These are phyloP conservation scores for Syzygium aromaticum DNA, from an alignment of 345 rosid genomes.

Conservation along the genomic window DNA sequence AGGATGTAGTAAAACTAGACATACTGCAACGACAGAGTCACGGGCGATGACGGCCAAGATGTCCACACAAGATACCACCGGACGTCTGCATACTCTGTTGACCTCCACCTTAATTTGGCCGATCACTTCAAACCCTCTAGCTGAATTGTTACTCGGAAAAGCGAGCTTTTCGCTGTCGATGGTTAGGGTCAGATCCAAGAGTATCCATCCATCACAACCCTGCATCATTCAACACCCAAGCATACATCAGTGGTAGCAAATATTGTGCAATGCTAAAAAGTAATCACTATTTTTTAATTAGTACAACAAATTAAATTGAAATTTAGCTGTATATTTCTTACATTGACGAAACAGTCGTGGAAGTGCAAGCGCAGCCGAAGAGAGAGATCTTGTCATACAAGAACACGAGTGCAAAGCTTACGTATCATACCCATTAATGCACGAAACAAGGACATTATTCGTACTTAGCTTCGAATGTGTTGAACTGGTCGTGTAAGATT, in stretches of 20 bases:
- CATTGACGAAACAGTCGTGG: too few relatives aligned
- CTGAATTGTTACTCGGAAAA: conserved; percentile 21
- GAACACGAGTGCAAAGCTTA: neutral
- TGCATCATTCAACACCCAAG: neutral
- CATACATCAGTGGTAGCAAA: neutral
- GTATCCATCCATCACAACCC: conserved; percentile 75
- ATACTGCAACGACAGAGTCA: conserved; percentile 43
- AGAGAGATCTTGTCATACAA: neutral
- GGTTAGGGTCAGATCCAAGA: conserved; percentile 40
- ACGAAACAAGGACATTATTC: neutral
- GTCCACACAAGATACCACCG: conserved; percentile 60
- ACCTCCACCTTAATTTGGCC: conserved; percentile 44
- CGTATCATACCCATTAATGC: neutral
- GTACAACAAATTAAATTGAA: neutral
- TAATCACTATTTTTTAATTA: neutral
- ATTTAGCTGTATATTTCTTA: neutral
- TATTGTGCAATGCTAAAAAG: neutral
- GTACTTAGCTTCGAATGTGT: neutral
- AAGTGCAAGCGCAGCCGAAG: too few relatives aligned
- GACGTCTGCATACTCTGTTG: conserved; percentile 34
- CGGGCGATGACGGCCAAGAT: conserved; percentile 50
- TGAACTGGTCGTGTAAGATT: neutral
- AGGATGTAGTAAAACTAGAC: neutral
- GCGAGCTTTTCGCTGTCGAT: conserved; percentile 49
- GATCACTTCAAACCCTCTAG: conserved; percentile 51